Evolutionary conservation across 441 rosid genomes (phyloP).

Genomic region (Brassica balearica): DNA sequence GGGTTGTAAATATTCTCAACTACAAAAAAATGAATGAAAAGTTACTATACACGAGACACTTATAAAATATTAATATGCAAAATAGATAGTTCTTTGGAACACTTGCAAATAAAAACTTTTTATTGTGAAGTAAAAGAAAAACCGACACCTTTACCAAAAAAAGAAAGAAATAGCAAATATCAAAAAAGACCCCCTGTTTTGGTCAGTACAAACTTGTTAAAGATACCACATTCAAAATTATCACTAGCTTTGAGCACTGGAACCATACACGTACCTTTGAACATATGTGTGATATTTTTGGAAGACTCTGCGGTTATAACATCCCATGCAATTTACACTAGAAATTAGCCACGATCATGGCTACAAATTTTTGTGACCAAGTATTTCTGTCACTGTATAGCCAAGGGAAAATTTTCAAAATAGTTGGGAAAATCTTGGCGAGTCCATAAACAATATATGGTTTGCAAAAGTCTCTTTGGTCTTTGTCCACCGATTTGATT

Average conservation of each 20-base stretch:
- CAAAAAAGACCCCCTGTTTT: background rate
- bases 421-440: background rate
- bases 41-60: background rate
- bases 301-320: slow-evolving; percentile 1
- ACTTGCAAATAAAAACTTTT: background rate
- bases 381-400: background rate
- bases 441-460: background rate
- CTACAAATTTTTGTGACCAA: background rate
- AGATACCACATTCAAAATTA: background rate
- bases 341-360: background rate
- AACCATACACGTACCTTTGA: slow-evolving; percentile 2
- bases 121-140: background rate
- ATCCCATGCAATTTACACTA: background rate
- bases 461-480: background rate
- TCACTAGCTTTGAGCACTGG: background rate
- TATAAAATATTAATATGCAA: background rate
- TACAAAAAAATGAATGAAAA: background rate
- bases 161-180: background rate
- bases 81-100: background rate
- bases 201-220: background rate
- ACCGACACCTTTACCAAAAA: background rate
- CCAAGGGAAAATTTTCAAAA: background rate
- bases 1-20: background rate
- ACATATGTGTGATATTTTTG: background rate
- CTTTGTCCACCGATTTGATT: background rate